phyloP scores from a whole-genome alignment of 1,284 basidiomycete genomes.

The Fomitopsis pinicola region DNA sequence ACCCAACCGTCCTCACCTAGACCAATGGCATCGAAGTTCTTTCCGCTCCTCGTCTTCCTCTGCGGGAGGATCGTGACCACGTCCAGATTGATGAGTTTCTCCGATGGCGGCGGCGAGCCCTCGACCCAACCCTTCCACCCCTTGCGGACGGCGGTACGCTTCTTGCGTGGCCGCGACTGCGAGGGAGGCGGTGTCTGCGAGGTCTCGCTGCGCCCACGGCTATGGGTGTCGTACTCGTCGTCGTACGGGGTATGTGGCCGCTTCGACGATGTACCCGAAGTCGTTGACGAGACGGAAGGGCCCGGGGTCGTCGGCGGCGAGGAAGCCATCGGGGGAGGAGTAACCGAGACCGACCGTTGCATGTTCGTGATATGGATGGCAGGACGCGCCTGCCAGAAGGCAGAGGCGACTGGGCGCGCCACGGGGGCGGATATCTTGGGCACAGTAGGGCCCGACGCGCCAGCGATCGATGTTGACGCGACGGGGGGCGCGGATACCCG shows the following conservation, averaged over 20 bases:
- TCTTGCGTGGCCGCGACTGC: slow-evolving; percentile 43
- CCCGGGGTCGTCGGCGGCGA: slow-evolving; percentile 69
- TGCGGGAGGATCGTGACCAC: slow-evolving; percentile 55
- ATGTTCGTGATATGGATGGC: slow-evolving; percentile 62
- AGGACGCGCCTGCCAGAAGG: slow-evolving; percentile 62
- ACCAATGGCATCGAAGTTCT: slow-evolving; percentile 73
- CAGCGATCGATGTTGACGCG: slow-evolving; percentile 10
- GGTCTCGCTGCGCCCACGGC: slow-evolving; percentile 20
- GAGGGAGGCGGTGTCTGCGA: slow-evolving; percentile 24
- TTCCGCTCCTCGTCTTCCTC: slow-evolving; percentile 70
- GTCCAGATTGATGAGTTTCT: slow-evolving; percentile 76
- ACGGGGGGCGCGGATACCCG: slow-evolving; percentile 12
- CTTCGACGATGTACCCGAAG: slow-evolving; percentile 75
- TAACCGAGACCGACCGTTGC: slow-evolving; percentile 67
- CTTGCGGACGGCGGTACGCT: slow-evolving; percentile 66
- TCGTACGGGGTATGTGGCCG: slow-evolving; percentile 65
- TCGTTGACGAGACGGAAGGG: slow-evolving; percentile 65
- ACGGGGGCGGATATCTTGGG: slow-evolving; percentile 14
- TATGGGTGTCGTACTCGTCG: slow-evolving; percentile 31
- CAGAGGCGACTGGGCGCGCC: slow-evolving; percentile 31
- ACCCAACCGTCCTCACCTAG: slow-evolving; percentile 49
- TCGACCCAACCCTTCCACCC: slow-evolving; percentile 88
- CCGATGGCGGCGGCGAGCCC: slow-evolving; percentile 73
- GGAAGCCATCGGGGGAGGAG: slow-evolving; percentile 62
- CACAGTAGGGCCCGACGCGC: slow-evolving; percentile 8